Base-by-base conservation (phyloP, 139 green algal genomes). In the Penium margaritaceum region DNA sequence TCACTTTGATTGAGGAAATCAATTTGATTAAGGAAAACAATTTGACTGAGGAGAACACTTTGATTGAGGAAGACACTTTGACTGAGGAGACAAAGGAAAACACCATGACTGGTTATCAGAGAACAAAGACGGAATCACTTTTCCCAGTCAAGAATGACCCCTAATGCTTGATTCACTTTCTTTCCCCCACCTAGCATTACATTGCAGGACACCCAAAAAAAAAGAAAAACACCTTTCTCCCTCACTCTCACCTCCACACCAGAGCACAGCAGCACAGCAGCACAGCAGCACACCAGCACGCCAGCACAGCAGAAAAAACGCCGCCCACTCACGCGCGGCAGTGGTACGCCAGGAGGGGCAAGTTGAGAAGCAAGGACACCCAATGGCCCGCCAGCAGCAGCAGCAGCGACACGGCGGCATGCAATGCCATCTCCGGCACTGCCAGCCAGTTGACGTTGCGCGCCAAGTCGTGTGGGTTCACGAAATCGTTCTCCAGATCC, bases 391-490 rank as follows among this genome's bases (percentile, higher is more conserved):
- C 66, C 30, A 79, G 29, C 0, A 73, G 38, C 15, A 67, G 71
- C 34, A 63, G 7, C 15, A 46, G 27, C 0, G 60, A 60, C 15
- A 72, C 36, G 3, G 33, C 67, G 0, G 33, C 37, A 63, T 85
- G 79, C 12, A 61, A 29, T 17, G 54, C 36, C 0, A 65, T 68
- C 38, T 83, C 77, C 9, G 77, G 77, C 17, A 93, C 81, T 73
- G 91, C 81, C 43, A 88, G 85, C 24, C 46, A 67, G 77, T 95
- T 95, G 43, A 94, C 72, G 27, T 75, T 84, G 24, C 43, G 63
- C 5, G 85, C 81, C 0, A 90, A 77, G 62, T 95, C 90, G 63
- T 91, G 91, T 0, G 90, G 90, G 64, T 95, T 95, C 32, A 95
- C 87, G 66, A 90, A 90, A 46, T 95, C 90, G 30, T 88, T 88